A percentile compares a stretch with the other conserved stretches of the same genome.
Evolutionary conservation across 805 yeast species (phyloP).

Genomic region (Teunomyces funiuensis): DNA sequence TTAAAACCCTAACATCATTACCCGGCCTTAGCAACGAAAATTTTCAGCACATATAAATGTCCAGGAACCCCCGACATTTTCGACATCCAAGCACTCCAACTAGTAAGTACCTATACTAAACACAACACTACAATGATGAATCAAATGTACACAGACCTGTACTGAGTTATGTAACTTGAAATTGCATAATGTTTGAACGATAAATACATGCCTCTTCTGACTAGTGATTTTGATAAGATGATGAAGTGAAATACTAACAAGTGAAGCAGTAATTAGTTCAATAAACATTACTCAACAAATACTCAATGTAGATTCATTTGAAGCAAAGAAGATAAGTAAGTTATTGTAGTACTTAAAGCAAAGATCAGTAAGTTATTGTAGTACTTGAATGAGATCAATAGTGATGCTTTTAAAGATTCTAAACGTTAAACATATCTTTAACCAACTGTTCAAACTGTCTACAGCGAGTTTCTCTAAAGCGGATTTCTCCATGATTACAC

Average conservation of each 20-base stretch:
- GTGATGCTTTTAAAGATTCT: too few relatives aligned
- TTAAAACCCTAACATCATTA: neutral
- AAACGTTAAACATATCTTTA: too few relatives aligned
- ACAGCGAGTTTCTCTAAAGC: too few relatives aligned
- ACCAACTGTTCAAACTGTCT: too few relatives aligned
- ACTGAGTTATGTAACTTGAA: conserved; percentile 35
- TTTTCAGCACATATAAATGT: conserved; percentile 1
- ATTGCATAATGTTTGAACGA: conserved; percentile 14
- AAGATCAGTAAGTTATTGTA: neutral
- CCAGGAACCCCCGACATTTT: neutral
- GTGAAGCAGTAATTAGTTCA: neutral
- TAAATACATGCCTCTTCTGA: conserved; percentile 20
- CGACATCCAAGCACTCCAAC: neutral
- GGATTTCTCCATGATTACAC: conserved; percentile 3
- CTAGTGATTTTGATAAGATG: neutral
- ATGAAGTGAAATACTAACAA: conserved; percentile 1
- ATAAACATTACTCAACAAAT: neutral
- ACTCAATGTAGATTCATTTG: neutral
- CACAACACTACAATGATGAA: conserved; percentile 21
- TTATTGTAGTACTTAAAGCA: neutral
- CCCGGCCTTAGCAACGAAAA: conserved; percentile 1
- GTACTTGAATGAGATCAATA: too few relatives aligned
- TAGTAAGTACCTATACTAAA: conserved; percentile 5
- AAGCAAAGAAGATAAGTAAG: neutral
- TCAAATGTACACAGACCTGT: conserved; percentile 59